These are phyloP conservation scores for Hyphodiscus hymeniophilus DNA, from an alignment of 495 filamentous ascomycete genomes.

Conservation along the genomic window DNA sequence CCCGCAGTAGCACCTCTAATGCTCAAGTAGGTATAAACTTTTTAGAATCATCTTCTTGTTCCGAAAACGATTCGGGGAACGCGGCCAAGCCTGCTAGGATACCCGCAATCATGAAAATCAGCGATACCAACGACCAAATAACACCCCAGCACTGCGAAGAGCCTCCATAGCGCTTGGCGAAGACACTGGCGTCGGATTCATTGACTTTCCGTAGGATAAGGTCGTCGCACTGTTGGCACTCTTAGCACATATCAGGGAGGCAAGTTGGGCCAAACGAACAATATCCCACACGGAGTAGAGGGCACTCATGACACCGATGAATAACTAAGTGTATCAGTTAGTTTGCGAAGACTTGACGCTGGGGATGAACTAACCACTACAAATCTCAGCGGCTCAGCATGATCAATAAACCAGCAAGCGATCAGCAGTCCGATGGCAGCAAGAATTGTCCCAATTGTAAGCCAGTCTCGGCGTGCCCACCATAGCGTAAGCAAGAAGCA, in stretches of 20 bases:
- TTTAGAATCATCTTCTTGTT: slow-evolving; percentile 63
- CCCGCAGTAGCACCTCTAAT: no score
- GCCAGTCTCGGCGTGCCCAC: slow-evolving; percentile 73
- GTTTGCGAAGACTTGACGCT: no score
- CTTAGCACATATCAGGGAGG: slow-evolving; percentile 4
- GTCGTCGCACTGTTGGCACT: slow-evolving; percentile 54
- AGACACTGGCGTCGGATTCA: slow-evolving; percentile 71
- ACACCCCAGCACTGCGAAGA: slow-evolving; percentile 78
- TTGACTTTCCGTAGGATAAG: slow-evolving; percentile 80
- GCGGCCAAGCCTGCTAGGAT: slow-evolving; percentile 70
- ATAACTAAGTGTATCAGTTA: no score
- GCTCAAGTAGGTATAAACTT: slow-evolving; percentile 41
- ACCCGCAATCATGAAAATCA: slow-evolving; percentile 59
- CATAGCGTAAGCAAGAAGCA: slow-evolving; percentile 70
- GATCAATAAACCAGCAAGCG: slow-evolving; percentile 71
- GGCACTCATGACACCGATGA: slow-evolving; percentile 72
- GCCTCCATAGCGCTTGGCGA: slow-evolving; percentile 68
- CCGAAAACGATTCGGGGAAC: slow-evolving; percentile 55
- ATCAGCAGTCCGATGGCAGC: slow-evolving; percentile 63
- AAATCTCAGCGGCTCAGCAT: slow-evolving; percentile 64
- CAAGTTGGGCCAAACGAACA: slow-evolving; percentile 37
- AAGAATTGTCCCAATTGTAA: slow-evolving; percentile 62
- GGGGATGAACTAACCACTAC: no score
- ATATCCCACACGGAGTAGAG: slow-evolving; percentile 83
- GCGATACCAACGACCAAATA: slow-evolving; percentile 64